Evolutionary conservation across 2,329 filamentous ascomycete genomes (phyloP).

Genomic region (Scytalidium lignicola): DNA sequence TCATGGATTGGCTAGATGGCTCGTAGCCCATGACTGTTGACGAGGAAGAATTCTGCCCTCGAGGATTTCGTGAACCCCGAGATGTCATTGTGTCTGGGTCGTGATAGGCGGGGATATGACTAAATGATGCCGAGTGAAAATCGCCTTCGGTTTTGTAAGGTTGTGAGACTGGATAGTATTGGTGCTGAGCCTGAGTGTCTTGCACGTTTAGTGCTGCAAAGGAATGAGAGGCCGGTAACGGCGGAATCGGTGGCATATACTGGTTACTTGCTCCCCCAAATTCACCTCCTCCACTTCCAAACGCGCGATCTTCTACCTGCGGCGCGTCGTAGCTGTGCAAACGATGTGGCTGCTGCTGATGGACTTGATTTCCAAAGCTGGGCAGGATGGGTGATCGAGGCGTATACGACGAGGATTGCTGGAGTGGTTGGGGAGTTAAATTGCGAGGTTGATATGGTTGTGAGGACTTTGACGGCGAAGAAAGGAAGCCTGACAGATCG

Average conservation of each 20-base stretch:
- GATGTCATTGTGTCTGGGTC: conserved; percentile 11
- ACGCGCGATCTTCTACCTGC: conserved; percentile 3
- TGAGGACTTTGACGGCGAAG: conserved; percentile 17
- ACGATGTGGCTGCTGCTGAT: conserved; percentile 5
- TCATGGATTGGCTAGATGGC: conserved; percentile 4
- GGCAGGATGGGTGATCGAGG: conserved; percentile 23
- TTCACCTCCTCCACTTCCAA: conserved; percentile 8
- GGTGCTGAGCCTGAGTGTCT: background rate
- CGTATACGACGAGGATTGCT: conserved; percentile 14
- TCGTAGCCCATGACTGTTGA: background rate
- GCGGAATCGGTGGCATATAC: conserved; percentile 26
- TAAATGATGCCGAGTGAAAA: conserved; percentile 5
- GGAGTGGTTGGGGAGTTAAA: conserved; percentile 6
- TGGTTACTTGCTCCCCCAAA: conserved; percentile 8
- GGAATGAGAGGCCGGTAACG: conserved; percentile 19
- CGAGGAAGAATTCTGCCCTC: background rate
- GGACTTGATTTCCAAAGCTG: conserved; percentile 9
- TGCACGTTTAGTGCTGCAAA: conserved; percentile 7
- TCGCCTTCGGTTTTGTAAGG: conserved; percentile 11
- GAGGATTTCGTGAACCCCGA: conserved; percentile 7
- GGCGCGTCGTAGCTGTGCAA: conserved; percentile 8
- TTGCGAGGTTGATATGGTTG: conserved; percentile 12
- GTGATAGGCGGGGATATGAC: background rate
- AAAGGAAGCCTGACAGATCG: conserved; percentile 26
- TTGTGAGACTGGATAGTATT: conserved; percentile 2